These are phyloP conservation scores for Xylaria sp. DNA, from an alignment of 2,329 filamentous ascomycete species.

Conservation along the genomic window DNA sequence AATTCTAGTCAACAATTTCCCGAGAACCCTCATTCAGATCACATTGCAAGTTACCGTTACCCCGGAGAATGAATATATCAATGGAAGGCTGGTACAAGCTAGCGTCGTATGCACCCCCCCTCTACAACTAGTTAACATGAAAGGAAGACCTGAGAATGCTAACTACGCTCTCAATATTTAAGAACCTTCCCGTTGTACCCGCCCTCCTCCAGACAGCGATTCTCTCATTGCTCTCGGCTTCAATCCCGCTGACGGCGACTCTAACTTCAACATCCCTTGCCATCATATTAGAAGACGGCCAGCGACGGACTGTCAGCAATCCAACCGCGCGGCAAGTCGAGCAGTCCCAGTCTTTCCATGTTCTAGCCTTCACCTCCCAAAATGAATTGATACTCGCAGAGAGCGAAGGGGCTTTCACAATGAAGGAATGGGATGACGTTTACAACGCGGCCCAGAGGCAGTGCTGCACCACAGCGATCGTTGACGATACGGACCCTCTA, in stretches of 20 bases:
- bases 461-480: constrained; percentile 65
- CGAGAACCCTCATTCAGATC: constrained; percentile 81
- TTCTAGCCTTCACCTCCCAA: constrained; percentile 82
- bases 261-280: constrained; percentile 74
- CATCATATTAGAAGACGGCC: constrained; percentile 58
- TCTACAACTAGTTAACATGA: constrained; percentile 15
- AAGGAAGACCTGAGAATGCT: constrained; percentile 34
- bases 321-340: constrained; percentile 73
- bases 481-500: constrained; percentile 55
- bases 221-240: constrained; percentile 82
- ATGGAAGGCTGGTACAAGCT: constrained; percentile 69
- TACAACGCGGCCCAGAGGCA: constrained; percentile 71
- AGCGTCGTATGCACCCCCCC: constrained; percentile 63
- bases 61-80: constrained; percentile 74
- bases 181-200: constrained; percentile 85
- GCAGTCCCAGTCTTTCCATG: constrained; percentile 77
- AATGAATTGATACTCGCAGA: constrained; percentile 80
- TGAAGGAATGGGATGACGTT: constrained; percentile 79
- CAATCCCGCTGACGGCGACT: constrained; percentile 81
- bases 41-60: constrained; percentile 79
- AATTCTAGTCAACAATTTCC: constrained; percentile 79
- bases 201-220: constrained; percentile 83
- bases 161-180: constrained; percentile 35
- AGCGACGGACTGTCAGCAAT: constrained; percentile 61
- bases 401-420: constrained; percentile 82